Evolutionary conservation across 257 asterid species (phyloP), one percentile per base, ranked within the genome.

Genomic region (Solanum habrochaites): DNA sequence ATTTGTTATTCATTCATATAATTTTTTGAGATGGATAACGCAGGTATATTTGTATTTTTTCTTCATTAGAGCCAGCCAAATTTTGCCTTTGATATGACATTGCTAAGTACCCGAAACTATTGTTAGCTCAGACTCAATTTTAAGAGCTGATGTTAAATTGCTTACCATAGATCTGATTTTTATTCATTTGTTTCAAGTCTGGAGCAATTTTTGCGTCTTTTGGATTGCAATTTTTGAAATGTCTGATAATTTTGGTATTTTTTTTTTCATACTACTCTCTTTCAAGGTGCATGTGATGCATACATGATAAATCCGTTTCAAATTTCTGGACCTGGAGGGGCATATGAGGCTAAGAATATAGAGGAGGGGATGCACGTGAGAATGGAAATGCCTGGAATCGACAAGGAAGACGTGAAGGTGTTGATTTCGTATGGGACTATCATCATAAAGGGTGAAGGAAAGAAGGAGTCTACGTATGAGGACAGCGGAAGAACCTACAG

Each of bases 341-440:
- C 83, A 75, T 82, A 88, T 3, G 90, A 86, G 40, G 89, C 81
- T 1, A 75, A 85, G 60, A 85, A 74, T 47, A 70, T 56, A 18
- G 66, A 83, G 3, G 85, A 29, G 13, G 89, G 88, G 31, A 40
- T 85, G n/a, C 70, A 47, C 1, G 72, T 90, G 42, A 84, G 90
- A 80, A 67, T 89, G 83, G 91, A 88, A 75, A 83, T 91, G 90
- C 89, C 93, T 2, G 92, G 93, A 3, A 83, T 91, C 0, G 87
- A 84, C 69, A 88, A 88, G 80, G 89, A 89, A 8, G 88, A 87
- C 8, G 87, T 91, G 56, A 89, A 88, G 85, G 75, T 89, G 27
- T 86, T 84, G 43, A 88, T 87, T 23, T 90, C 83, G 40, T 86
- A 88, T 20, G 78, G 56, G 73, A 83, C 86, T 7, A 43, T 91